Conservation (phyloP, 441 rosid genomes). For the Corymbia calophylla region DNA sequence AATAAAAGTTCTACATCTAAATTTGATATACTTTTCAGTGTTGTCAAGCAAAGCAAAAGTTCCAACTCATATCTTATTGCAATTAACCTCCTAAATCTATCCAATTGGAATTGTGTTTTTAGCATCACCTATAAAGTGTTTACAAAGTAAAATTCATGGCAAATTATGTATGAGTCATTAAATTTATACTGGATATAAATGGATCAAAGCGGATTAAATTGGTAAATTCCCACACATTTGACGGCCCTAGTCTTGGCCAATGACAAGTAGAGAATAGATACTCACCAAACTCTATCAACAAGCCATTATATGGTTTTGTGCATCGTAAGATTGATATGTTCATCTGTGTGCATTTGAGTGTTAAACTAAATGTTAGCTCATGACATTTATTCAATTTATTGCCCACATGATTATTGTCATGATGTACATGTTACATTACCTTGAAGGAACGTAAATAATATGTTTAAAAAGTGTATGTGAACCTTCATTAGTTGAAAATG, state of each 20-base stretch:
- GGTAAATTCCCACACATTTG: no score
- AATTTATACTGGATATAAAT: no score
- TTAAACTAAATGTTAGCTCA: background rate
- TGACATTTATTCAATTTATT: no score
- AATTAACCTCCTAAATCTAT: background rate
- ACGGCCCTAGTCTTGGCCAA: background rate
- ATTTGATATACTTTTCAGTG: background rate
- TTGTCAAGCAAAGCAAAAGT: background rate
- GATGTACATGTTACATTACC: no score
- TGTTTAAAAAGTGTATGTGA: no score
- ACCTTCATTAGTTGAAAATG: no score
- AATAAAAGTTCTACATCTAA: background rate
- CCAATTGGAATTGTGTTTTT: background rate
- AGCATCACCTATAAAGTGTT: background rate
- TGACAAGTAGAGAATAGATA: background rate
- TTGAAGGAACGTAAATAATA: no score
- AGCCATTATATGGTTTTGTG: background rate
- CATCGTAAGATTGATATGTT: background rate
- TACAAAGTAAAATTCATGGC: background rate
- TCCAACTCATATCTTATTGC: background rate
- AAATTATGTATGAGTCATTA: accelerated
- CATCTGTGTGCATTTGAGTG: background rate
- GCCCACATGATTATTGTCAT: no score
- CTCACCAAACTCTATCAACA: background rate
- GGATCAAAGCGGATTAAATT: accelerated